These are phyloP conservation scores for Suillus decipiens DNA, from an alignment of 768 basidiomycete genomes.

Conservation along the genomic window DNA sequence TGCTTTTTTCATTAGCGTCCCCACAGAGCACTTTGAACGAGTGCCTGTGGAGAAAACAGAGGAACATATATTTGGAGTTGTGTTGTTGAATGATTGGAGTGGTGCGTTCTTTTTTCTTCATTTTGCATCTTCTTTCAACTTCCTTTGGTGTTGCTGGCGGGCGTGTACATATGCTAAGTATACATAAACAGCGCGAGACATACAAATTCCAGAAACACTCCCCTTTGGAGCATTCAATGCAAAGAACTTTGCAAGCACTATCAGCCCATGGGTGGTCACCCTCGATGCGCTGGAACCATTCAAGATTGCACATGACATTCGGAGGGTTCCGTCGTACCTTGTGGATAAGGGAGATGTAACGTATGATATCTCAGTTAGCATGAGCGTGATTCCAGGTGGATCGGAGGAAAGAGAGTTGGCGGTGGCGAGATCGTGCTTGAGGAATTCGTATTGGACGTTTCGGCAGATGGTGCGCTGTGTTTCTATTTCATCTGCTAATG, in stretches of 20 bases:
- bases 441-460: slow-evolving; percentile 12
- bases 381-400: background rate
- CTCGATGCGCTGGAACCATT: slow-evolving; percentile 12
- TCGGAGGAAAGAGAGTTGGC: background rate
- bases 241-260: slow-evolving; percentile 11
- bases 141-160: background rate
- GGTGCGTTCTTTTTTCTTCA: background rate
- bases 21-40: slow-evolving; percentile 5
- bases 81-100: slow-evolving; percentile 9
- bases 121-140: background rate
- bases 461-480: slow-evolving; percentile 6
- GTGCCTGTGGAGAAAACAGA: slow-evolving; percentile 7
- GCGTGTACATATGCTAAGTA: background rate
- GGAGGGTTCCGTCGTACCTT: slow-evolving; percentile 7
- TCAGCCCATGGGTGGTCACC: slow-evolving; percentile 12
- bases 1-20: slow-evolving; percentile 9
- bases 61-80: slow-evolving; percentile 12
- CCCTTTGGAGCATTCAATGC: slow-evolving; percentile 10
- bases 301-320: slow-evolving; percentile 4
- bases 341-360: slow-evolving; percentile 2
- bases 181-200: slow-evolving; percentile 5
- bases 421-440: slow-evolving; percentile 4
- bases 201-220: slow-evolving; percentile 6
- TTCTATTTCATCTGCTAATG: background rate
- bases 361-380: slow-evolving; percentile 7